These are phyloP conservation scores for Coemansia sp. DNA, from an alignment of 192 early-diverging fungal species.

Conservation along the genomic window DNA sequence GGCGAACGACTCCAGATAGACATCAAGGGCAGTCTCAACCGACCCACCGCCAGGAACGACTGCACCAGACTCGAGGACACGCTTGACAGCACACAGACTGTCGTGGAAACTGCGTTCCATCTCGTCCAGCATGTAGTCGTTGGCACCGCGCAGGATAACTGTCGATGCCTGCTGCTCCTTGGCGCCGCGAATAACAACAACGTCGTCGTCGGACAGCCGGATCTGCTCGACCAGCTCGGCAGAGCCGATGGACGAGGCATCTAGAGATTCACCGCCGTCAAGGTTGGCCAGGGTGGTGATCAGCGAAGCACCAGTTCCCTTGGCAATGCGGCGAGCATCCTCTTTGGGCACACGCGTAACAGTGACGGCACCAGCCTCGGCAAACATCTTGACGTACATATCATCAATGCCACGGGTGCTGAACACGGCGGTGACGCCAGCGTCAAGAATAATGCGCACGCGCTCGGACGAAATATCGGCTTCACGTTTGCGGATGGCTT, in stretches of 20 bases:
- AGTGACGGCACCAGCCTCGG: conserved; percentile 97
- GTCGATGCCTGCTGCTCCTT: conserved; percentile 77
- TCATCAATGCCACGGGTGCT: conserved; percentile 99
- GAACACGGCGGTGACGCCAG: conserved; percentile 95
- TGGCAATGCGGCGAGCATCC: conserved; percentile 95
- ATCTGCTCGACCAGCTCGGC: conserved; percentile 98
- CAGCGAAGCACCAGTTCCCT: conserved; percentile 93
- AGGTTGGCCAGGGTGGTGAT: conserved; percentile 94
- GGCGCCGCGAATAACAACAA: conserved; percentile 81
- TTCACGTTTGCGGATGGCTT: conserved; percentile 92
- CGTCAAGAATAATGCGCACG: conserved; percentile 89
- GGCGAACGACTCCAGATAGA: conserved; percentile 98
- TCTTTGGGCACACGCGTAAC: conserved; percentile 96
- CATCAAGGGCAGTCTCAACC: conserved; percentile 91
- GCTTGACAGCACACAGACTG: conserved; percentile 91
- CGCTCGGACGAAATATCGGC: conserved; percentile 95
- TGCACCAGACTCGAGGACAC: conserved; percentile 90
- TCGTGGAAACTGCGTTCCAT: conserved; percentile 99
- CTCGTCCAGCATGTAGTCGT: conserved; percentile 99
- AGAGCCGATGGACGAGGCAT: conserved; percentile 79
- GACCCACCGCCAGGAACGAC: conserved; percentile 98
- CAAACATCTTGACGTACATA: conserved; percentile 96
- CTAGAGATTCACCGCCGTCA: conserved; percentile 97
- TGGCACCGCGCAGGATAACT: conserved; percentile 96
- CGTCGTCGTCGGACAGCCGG: conserved; percentile 97